Conservation (phyloP, 345 rosid species). For the Eucalyptus erythrocorys region DNA sequence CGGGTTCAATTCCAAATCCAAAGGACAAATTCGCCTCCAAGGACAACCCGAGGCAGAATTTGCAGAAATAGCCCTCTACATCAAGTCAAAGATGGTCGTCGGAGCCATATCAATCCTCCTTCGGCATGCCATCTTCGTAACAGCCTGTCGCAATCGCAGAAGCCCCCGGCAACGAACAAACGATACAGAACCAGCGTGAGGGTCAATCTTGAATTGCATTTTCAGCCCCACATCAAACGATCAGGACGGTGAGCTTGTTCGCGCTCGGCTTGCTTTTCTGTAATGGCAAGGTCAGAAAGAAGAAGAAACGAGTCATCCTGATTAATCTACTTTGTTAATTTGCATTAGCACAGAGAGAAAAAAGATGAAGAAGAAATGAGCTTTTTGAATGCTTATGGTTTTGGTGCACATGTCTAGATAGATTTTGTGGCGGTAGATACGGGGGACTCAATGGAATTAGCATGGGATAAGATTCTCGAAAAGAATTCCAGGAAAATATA, state of each 20-base stretch:
- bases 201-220: constrained; percentile 56
- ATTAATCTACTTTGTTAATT: background rate
- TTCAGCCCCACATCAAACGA: constrained; percentile 47
- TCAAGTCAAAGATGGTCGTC: constrained; percentile 25
- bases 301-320: constrained; percentile 18
- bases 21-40: constrained; percentile 18
- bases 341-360: background rate
- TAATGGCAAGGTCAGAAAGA: constrained; percentile 46
- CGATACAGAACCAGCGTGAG: constrained; percentile 39
- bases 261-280: constrained; percentile 66
- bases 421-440: background rate
- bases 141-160: constrained; percentile 3
- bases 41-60: constrained; percentile 22
- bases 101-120: constrained; percentile 5
- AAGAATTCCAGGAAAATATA: background rate
- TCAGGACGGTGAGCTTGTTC: constrained; percentile 40
- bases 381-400: background rate
- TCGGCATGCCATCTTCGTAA: constrained; percentile 3
- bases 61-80: constrained; percentile 36
- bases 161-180: constrained; percentile 25
- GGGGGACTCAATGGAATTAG: background rate
- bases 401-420: background rate
- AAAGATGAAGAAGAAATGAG: background rate
- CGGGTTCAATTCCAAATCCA: constrained; percentile 54
- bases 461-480: background rate